phyloP scores from a whole-genome alignment of 2,329 filamentous ascomycete genomes.

The Epicoccum sorghinum region DNA sequence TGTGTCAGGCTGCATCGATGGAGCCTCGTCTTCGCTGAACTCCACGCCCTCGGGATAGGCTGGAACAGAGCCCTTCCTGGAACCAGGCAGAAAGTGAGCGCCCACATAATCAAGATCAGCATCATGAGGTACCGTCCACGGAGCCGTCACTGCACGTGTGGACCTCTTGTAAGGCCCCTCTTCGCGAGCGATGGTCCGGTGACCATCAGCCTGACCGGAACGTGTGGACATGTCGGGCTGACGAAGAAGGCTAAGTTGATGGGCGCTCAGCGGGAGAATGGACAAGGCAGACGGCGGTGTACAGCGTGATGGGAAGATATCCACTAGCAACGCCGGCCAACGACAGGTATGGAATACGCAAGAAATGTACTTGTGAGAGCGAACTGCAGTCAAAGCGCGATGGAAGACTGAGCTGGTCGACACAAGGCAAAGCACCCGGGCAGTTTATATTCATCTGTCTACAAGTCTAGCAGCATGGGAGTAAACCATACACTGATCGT shows the following conservation, averaged over 20 bases:
- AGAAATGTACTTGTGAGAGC: no score
- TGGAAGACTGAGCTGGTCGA: background rate
- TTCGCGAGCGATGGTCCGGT: background rate
- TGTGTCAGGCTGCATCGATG: background rate
- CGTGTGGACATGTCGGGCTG: constrained; percentile 3
- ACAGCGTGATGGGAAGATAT: background rate
- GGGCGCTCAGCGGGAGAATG: background rate
- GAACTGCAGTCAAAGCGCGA: no score
- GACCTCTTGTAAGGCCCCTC: background rate
- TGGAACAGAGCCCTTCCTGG: background rate
- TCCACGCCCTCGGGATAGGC: background rate
- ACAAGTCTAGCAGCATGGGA: background rate
- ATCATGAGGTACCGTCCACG: background rate
- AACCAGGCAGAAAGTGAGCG: background rate
- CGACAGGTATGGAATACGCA: no score
- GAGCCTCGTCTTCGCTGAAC: constrained; percentile 8
- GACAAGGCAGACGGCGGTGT: background rate
- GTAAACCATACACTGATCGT: background rate
- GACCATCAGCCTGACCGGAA: background rate
- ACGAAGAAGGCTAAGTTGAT: background rate
- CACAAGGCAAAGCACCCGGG: background rate
- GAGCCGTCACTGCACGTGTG: background rate
- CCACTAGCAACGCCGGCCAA: no score
- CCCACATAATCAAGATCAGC: constrained; percentile 1
- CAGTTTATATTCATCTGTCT: background rate